phyloP scores from a whole-genome alignment of 1,284 basidiomycete genomes.

The Sporisorium scitamineum region DNA sequence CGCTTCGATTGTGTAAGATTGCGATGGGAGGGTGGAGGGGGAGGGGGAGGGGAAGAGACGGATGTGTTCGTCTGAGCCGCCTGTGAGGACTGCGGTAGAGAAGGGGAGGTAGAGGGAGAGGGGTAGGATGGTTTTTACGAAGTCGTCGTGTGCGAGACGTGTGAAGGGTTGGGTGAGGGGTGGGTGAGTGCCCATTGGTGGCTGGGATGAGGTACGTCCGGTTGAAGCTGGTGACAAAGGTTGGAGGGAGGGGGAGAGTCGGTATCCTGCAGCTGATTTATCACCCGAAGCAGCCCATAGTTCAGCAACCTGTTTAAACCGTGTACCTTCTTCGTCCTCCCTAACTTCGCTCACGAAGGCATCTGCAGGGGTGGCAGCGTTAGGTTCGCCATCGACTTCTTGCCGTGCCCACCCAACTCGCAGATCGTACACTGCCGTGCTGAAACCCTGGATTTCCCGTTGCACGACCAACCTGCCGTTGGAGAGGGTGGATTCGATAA shows the following conservation, averaged over 20 bases:
- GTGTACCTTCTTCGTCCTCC: conserved; percentile 23
- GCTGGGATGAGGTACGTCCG: background rate
- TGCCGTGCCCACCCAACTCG: conserved; percentile 4
- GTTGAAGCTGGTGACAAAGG: background rate
- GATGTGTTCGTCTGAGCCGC: conserved; percentile 37
- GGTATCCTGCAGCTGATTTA: conserved; percentile 20
- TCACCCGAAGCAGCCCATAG: conserved; percentile 34
- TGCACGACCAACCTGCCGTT: conserved; percentile 4
- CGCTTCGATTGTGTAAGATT: conserved; percentile 42
- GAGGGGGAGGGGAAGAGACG: conserved; percentile 14
- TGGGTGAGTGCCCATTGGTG: background rate
- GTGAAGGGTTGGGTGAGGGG: background rate
- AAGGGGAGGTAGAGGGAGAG: conserved; percentile 6
- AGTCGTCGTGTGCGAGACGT: conserved; percentile 16
- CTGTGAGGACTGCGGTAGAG: conserved; percentile 21
- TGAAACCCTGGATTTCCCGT: conserved; percentile 40
- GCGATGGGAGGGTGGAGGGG: too few species aligned
- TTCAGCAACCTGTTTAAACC: conserved; percentile 14
- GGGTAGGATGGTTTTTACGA: conserved; percentile 28
- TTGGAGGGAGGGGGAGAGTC: conserved; percentile 14
- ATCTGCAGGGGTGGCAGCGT: background rate
- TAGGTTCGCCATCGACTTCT: conserved; percentile 13
- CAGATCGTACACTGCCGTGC: conserved; percentile 41
- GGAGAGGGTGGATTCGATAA: conserved; percentile 34
- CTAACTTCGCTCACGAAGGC: conserved; percentile 13